Evolutionary conservation across 768 basidiomycete species (phyloP).

Genomic region (Amyloporia xantha): DNA sequence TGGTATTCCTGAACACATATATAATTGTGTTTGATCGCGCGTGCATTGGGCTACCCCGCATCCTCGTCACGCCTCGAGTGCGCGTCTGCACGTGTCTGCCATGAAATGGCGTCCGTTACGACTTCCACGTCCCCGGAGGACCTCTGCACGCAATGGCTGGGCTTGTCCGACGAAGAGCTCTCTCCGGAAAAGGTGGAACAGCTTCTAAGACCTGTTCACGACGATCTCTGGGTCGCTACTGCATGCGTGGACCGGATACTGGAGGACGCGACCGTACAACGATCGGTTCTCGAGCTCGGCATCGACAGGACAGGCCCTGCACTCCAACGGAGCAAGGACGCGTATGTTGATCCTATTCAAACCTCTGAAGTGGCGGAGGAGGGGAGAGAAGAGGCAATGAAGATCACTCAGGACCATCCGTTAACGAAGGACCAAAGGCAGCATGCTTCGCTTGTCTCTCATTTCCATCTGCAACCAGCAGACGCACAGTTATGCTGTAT

Average conservation of each 20-base stretch:
- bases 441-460: slow-evolving; percentile 31
- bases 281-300: slow-evolving; percentile 54
- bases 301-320: slow-evolving; percentile 50
- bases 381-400: background rate
- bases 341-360: slow-evolving; percentile 17
- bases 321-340: slow-evolving; percentile 39
- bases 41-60: no score
- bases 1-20: background rate
- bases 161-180: slow-evolving; percentile 51
- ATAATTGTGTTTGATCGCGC: background rate
- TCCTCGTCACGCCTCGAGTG: slow-evolving; percentile 2
- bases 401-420: background rate
- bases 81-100: slow-evolving; percentile 17
- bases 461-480: slow-evolving; percentile 50
- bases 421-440: slow-evolving; percentile 12
- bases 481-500: slow-evolving; percentile 63
- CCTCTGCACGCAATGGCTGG: slow-evolving; percentile 41
- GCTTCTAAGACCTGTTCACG: slow-evolving; percentile 42
- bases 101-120: slow-evolving; percentile 17
- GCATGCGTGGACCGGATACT: slow-evolving; percentile 65
- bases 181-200: slow-evolving; percentile 41
- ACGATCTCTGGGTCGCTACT: slow-evolving; percentile 76
- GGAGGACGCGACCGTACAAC: slow-evolving; percentile 49
- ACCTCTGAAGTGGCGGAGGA: slow-evolving; percentile 12
- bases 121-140: slow-evolving; percentile 27